A percentile compares a stretch with the other conserved stretches of the same genome.
Evolutionary conservation across 164 flowering plant genomes (phyloP).

Genomic region (Aristolochia californica): DNA sequence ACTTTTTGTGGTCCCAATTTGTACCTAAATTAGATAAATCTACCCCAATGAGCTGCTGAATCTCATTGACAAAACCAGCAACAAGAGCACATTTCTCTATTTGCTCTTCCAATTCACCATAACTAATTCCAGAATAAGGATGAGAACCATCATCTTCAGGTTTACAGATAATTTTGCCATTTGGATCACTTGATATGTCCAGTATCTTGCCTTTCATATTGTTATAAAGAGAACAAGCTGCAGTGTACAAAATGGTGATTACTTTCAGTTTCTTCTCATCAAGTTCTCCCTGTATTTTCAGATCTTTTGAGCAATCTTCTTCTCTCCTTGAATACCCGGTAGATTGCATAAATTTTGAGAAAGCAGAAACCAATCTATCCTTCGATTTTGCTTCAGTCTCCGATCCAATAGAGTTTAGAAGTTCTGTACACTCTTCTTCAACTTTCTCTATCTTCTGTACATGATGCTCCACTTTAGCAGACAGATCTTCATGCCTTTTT

Average conservation of each 20-base stretch:
- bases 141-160: slow-evolving; percentile 18
- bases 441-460: slow-evolving; percentile 55
- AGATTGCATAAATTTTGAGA: slow-evolving; percentile 53
- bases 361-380: slow-evolving; percentile 60
- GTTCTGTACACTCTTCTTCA: slow-evolving; percentile 61
- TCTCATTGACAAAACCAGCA: slow-evolving; percentile 48
- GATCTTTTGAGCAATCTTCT: slow-evolving; percentile 28
- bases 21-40: slow-evolving; percentile 15
- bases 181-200: slow-evolving; percentile 22
- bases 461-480: slow-evolving; percentile 48
- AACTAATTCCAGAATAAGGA: slow-evolving; percentile 36
- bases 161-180: slow-evolving; percentile 14
- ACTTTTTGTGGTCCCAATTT: slow-evolving; percentile 13
- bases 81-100: slow-evolving; percentile 72
- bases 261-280: slow-evolving; percentile 61
- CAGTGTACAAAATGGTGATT: slow-evolving; percentile 34
- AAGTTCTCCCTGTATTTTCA: slow-evolving; percentile 21
- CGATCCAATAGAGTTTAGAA: slow-evolving; percentile 57
- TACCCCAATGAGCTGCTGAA: slow-evolving; percentile 25
- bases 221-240: slow-evolving; percentile 41
- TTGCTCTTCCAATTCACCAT: slow-evolving; percentile 64
- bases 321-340: slow-evolving; percentile 48
- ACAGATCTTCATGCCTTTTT: slow-evolving; percentile 41
- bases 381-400: slow-evolving; percentile 69
- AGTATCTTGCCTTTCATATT: slow-evolving; percentile 48